These are phyloP conservation scores for Xylaria polymorpha DNA, from an alignment of 2,329 filamentous ascomycete species.

Conservation along the genomic window DNA sequence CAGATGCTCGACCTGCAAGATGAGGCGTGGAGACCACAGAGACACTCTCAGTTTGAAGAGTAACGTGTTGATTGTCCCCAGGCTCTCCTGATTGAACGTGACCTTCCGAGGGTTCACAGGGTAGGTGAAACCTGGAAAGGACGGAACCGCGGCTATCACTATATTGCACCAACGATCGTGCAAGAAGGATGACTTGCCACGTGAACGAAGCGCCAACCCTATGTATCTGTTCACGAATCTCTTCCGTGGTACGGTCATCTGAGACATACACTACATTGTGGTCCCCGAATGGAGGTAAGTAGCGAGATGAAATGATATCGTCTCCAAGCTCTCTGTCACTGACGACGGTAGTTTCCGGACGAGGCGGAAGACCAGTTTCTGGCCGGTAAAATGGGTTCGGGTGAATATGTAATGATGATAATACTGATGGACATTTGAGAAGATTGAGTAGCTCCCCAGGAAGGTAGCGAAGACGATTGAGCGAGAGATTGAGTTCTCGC, in stretches of 20 bases:
- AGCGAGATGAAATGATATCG: background rate
- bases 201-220: background rate
- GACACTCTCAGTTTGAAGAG: conserved; percentile 45
- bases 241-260: conserved; percentile 16
- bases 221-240: background rate
- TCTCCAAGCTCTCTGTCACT: background rate
- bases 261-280: background rate
- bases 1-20: conserved; percentile 21
- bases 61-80: conserved; percentile 11
- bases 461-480: conserved; percentile 70
- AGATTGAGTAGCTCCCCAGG: conserved; percentile 72
- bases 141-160: conserved; percentile 48
- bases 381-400: conserved; percentile 72
- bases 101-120: conserved; percentile 15
- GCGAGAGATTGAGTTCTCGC: conserved; percentile 71
- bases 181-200: conserved; percentile 43
- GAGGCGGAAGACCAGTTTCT: conserved; percentile 26
- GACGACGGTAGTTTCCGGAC: conserved; percentile 8
- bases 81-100: conserved; percentile 5
- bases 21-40: conserved; percentile 35
- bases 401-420: conserved; percentile 66
- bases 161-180: conserved; percentile 50
- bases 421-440: conserved; percentile 57
- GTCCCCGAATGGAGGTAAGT: background rate
- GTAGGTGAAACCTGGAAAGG: conserved; percentile 47